Percentiles rank a stretch among this genome's conserved stretches.
Conservation (phyloP, 345 rosid species). For the Lepidium didymum region DNA sequence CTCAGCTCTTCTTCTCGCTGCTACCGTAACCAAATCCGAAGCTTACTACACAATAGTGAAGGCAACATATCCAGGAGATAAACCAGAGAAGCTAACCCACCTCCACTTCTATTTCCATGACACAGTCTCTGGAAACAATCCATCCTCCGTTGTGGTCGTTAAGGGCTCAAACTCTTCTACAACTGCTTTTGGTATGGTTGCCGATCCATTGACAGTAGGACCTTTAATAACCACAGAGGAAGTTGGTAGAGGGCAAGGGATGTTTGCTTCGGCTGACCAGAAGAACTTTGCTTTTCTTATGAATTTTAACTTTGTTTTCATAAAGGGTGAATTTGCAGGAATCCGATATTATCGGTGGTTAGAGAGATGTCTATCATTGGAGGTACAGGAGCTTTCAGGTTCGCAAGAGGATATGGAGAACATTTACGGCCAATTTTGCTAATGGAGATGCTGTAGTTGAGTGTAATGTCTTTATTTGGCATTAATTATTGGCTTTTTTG, state of each 20-base stretch:
- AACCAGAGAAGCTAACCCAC: background rate
- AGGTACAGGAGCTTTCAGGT: conserved; percentile 44
- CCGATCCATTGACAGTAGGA: conserved; percentile 34
- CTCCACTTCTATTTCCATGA: conserved; percentile 10
- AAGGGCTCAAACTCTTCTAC: conserved; percentile 22
- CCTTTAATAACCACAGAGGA: conserved; percentile 35
- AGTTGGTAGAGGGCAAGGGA: conserved; percentile 49
- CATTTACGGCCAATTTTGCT: conserved; percentile 20
- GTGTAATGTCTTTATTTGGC: conserved; percentile 34
- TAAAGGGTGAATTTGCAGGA: conserved; percentile 30
- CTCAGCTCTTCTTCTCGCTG: background rate
- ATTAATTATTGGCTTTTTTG: background rate
- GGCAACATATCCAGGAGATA: background rate
- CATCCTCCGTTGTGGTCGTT: background rate
- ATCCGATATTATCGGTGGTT: background rate
- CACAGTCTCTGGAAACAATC: background rate
- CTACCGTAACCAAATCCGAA: background rate
- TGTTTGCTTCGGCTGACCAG: conserved; percentile 28
- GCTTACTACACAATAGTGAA: background rate
- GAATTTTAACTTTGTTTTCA: conserved; percentile 40
- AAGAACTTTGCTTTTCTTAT: conserved; percentile 26
- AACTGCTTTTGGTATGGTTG: conserved; percentile 31
- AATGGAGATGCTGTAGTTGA: conserved; percentile 40
- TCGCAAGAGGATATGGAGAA: conserved; percentile 44
- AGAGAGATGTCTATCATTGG: conserved; percentile 57